Base-by-base conservation (phyloP, 2,329 filamentous ascomycete genomes). In the Pseudogymnoascus sp. region DNA sequence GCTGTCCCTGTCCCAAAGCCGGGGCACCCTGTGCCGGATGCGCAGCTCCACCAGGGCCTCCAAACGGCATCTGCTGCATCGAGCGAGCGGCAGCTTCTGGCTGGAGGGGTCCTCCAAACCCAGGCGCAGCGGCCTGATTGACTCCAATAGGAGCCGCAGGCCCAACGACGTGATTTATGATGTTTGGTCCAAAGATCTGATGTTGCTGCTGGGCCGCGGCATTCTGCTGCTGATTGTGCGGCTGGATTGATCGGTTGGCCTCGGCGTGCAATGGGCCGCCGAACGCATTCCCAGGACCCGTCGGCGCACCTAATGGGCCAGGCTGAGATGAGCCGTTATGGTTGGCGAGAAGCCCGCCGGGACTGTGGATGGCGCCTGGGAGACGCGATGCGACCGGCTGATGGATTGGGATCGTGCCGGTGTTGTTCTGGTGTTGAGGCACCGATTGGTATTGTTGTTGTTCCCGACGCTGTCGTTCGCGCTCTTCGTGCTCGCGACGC, bases 321-420 rank as follows among this genome's bases (percentile, higher is more conserved):
- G 82, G 78, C 40, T 83, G 79, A 39, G 80, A 78, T 36, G 83
- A 82, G 36, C 83, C 81, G 62, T 86, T 86, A 69, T 91, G 86
- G 68, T 87, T 91, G 7, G 88, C 85, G 40, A 97, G 84, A 37
- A 97, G 82, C 7, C 93, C 93, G 68, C 95, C 93, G 1, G 93
- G 93, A 54, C 92, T 96, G 73, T 96, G 93, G 64, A 97, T 96
- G 62, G 91, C 89, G 67, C 87, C 89, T 64, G 88, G 78, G 67
- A 91, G 80, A 76, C 93, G 81, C 73, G 92, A 86, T 66, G 93
- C 93, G 65, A 97, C 92, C 4, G 93, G 93, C 75, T 97, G 93
- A 76, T 97, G 93, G 70, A 97, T 88, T 63, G 93, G 91, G 63
- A 96, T 90, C 2, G 93, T 91, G 64, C 89, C 91, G 40, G 90